These are phyloP conservation scores for Diplodia sapinea DNA, from an alignment of 2,329 filamentous ascomycete genomes.

Conservation along the genomic window DNA sequence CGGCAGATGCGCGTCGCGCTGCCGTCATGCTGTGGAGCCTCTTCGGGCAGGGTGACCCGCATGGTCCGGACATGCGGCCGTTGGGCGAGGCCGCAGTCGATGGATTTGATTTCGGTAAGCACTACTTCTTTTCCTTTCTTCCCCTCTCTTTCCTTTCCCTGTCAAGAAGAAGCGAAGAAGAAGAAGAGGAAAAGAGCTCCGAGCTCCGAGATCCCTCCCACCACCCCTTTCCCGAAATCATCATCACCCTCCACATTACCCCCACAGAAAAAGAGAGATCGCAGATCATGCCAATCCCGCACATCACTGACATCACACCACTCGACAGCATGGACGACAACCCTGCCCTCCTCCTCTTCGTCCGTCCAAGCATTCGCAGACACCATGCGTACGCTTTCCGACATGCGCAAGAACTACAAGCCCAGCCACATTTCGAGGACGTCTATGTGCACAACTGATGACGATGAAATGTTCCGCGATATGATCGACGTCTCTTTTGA, in stretches of 20 bases:
- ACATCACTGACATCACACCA: background rate
- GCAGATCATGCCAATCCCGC: background rate
- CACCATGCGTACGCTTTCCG: slow-evolving; percentile 22
- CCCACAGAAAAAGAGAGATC: background rate
- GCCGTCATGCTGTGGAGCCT: slow-evolving; percentile 29
- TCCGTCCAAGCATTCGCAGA: slow-evolving; percentile 8
- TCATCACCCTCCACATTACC: background rate
- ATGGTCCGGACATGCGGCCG: slow-evolving; percentile 26
- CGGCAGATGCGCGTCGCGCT: slow-evolving; percentile 24
- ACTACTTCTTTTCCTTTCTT: background rate
- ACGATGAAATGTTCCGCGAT: slow-evolving; percentile 4
- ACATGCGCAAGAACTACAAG: slow-evolving; percentile 21
- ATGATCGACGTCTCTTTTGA: background rate
- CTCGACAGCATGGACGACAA: background rate
- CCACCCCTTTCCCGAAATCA: background rate
- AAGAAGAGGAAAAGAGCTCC: background rate
- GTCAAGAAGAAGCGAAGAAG: background rate
- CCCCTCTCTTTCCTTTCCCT: background rate
- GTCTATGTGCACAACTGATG: background rate
- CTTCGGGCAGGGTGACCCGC: slow-evolving; percentile 26
- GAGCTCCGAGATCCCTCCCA: background rate
- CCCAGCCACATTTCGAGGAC: slow-evolving; percentile 19
- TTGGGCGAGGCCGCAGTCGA: slow-evolving; percentile 26
- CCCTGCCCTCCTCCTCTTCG: background rate
- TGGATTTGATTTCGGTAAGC: slow-evolving; percentile 30